Evolutionary conservation across 306 rosid genomes (phyloP), one percentile per base, ranked within the genome.

Genomic region (Quercus alba): DNA sequence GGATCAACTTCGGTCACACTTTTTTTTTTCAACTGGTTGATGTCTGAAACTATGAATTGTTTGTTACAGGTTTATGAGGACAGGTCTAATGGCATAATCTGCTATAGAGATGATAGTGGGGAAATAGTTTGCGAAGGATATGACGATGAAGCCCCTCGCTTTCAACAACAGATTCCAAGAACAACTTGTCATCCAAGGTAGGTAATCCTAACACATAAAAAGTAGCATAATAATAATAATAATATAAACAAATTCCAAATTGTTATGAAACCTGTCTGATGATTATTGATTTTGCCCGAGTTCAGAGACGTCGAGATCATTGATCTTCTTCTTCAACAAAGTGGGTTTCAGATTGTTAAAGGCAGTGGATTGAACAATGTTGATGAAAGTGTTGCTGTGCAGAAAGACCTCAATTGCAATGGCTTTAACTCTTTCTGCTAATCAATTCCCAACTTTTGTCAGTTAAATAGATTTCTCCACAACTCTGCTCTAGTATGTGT

Each of bases 41-140:
- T 74, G 61, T 67, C 10, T 86, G 46, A 66, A 66, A 66, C 23
- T 17, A 31, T 31, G 72, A 12, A 75, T 73, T 44, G 49, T 4
- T 41, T 55, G 33, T 77, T 46, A 67, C 90, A 95, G 99, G 89
- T 93, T 77, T 95, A 87, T 77, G 99, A 95, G 89, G 94, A 95
- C 85, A 74, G 31, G 75, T 84, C 89, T 26, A 80, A 91, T 57
- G 99, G 99, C 61, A 85, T 95, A 81, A 72, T 95, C 56, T 95
- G 99, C 83, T 95, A 91, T 63, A 82, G 80, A 74, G 97, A 93
- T 82, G 98, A 90, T 17, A 86, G 81, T 80, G 98, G 99, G 38
- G 97, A 93, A 75, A 84, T 91, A 61, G 80, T 93, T 51, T 95
- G 99, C 68, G 98, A 95, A 90, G 99, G 94, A n/a, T 90, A 78